phyloP scores from a whole-genome alignment of 2,329 filamentous ascomycete species.

The Harringtonia lauricola region DNA sequence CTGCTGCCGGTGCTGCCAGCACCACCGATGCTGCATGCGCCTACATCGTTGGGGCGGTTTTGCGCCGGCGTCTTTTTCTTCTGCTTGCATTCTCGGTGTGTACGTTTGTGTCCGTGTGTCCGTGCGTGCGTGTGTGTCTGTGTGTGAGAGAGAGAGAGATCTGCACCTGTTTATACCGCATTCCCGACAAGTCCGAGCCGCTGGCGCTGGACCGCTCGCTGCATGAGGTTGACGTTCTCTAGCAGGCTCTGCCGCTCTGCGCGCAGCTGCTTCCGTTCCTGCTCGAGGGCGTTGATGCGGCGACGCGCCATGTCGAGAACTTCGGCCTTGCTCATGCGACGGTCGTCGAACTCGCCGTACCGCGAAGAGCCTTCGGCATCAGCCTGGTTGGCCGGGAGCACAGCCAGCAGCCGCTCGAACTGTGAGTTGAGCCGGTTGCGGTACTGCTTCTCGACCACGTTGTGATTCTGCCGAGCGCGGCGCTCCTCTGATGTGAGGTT shows the following conservation, averaged over 20 bases:
- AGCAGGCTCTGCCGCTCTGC: slow-evolving; percentile 8
- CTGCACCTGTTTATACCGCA: background rate
- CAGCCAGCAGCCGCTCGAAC: slow-evolving; percentile 30
- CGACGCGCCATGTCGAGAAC: slow-evolving; percentile 32
- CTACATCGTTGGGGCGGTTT: too few species aligned
- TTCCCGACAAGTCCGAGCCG: background rate
- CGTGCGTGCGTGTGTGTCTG: too few species aligned
- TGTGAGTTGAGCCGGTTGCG: slow-evolving; percentile 34
- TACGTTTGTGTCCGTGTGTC: too few species aligned
- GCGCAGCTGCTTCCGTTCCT: slow-evolving; percentile 21
- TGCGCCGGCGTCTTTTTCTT: too few species aligned
- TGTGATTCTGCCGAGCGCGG: slow-evolving; percentile 22
- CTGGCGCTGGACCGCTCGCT: slow-evolving; percentile 7
- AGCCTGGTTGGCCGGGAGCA: slow-evolving; percentile 20
- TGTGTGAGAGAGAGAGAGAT: too few species aligned
- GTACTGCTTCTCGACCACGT: slow-evolving; percentile 37
- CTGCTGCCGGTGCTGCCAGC: too few species aligned
- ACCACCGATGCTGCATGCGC: too few species aligned
- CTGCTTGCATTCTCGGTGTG: too few species aligned
- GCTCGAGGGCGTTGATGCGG: slow-evolving; percentile 28
- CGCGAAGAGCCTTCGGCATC: slow-evolving; percentile 2
- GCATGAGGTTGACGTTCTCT: slow-evolving; percentile 7
- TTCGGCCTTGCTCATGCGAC: slow-evolving; percentile 30
- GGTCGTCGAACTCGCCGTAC: slow-evolving; percentile 15
- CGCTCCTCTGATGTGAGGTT: slow-evolving; percentile 9